Percentiles rank a stretch among this genome's conserved stretches.
Conservation (phyloP, 805 yeast genomes). For the Komagataella populi region DNA sequence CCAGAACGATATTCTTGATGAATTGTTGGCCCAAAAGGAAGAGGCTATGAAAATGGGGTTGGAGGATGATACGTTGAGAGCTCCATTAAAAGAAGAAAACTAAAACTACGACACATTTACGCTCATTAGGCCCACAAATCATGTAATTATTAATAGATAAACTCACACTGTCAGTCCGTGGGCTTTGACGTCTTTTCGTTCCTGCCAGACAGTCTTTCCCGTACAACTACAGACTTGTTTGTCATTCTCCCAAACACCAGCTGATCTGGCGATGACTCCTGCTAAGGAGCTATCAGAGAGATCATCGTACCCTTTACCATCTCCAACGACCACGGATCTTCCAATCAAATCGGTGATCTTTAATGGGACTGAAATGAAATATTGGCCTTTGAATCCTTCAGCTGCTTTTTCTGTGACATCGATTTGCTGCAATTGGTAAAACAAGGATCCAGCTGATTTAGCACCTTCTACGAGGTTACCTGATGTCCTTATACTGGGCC, state of each 20-base stretch:
- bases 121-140: neutral
- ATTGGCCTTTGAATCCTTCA: slow-evolving; percentile 25
- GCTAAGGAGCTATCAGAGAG: slow-evolving; percentile 35
- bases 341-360: slow-evolving; percentile 56
- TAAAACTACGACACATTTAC: neutral
- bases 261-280: slow-evolving; percentile 92
- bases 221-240: slow-evolving; percentile 89
- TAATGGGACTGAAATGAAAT: slow-evolving; percentile 30
- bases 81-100: slow-evolving; percentile 6
- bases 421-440: slow-evolving; percentile 29
- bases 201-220: slow-evolving; percentile 95
- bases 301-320: slow-evolving; percentile 21
- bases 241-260: slow-evolving; percentile 95
- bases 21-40: neutral
- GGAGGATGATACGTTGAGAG: slow-evolving; percentile 7
- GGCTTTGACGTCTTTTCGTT: slow-evolving; percentile 59
- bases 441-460: slow-evolving; percentile 41
- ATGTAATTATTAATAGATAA: slow-evolving; percentile 3
- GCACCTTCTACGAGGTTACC: slow-evolving; percentile 77
- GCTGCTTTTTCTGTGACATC: slow-evolving; percentile 19
- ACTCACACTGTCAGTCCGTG: slow-evolving; percentile 31
- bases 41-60: slow-evolving; percentile 1
- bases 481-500: slow-evolving; percentile 49
- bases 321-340: slow-evolving; percentile 35
- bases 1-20: slow-evolving; percentile 1